Percentiles rank a stretch among this genome's conserved stretches.
Conservation (phyloP, 1,139 yeast genomes). For the Tardiomyces blankii region DNA sequence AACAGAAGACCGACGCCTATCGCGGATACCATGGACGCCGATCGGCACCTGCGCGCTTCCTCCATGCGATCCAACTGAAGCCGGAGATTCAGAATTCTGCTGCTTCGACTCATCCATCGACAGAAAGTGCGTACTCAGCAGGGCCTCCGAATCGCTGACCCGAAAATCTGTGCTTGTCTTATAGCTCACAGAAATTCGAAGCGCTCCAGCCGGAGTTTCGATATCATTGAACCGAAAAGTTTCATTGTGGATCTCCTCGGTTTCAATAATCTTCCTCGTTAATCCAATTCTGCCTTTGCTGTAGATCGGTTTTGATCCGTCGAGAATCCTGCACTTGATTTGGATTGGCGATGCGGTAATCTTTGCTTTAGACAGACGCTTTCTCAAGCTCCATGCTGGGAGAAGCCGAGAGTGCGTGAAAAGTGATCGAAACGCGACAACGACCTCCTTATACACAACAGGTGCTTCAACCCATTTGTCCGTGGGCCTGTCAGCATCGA, state of each 20-base stretch:
- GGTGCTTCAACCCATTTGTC: slow-evolving; percentile 45
- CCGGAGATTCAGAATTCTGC: not conserved
- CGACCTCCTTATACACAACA: slow-evolving; percentile 60
- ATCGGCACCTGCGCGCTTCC: not conserved
- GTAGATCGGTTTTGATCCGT: slow-evolving; percentile 67
- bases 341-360: slow-evolving; percentile 30
- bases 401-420: slow-evolving; percentile 56
- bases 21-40: not conserved
- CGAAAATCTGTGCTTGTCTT: slow-evolving; percentile 60
- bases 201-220: slow-evolving; percentile 60
- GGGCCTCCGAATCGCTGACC: slow-evolving; percentile 55
- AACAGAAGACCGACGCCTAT: not conserved
- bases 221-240: slow-evolving; percentile 59
- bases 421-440: slow-evolving; percentile 61
- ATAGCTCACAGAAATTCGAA: slow-evolving; percentile 68
- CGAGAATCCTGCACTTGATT: slow-evolving; percentile 53
- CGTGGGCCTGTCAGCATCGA: not conserved
- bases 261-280: slow-evolving; percentile 43
- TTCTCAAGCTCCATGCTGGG: slow-evolving; percentile 55
- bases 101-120: slow-evolving; percentile 29
- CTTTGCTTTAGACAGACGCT: slow-evolving; percentile 29
- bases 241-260: slow-evolving; percentile 33
- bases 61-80: not conserved
- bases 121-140: slow-evolving; percentile 48
- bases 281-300: slow-evolving; percentile 81